A percentile compares a stretch with the other conserved stretches of the same genome.
These are phyloP conservation scores for Furcasterigmium sp. DNA, from an alignment of 2,329 filamentous ascomycete species.

Conservation along the genomic window DNA sequence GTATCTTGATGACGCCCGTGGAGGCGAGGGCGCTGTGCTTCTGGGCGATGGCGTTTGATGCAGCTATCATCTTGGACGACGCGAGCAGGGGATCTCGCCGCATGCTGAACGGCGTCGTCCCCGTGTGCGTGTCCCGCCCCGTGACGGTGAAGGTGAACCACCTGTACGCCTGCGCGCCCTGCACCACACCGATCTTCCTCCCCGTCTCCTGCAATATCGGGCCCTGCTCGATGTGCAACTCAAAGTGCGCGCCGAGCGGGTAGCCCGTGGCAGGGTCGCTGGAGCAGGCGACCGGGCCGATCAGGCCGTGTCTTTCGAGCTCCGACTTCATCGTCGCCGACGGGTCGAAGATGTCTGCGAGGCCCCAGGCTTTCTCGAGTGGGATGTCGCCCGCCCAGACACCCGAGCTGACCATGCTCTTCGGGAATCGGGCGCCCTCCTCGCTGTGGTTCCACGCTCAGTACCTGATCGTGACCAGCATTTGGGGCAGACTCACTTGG, in stretches of 20 bases:
- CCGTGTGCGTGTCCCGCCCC: slow-evolving; percentile 68
- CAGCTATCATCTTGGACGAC: slow-evolving; percentile 62
- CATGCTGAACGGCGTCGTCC: slow-evolving; percentile 63
- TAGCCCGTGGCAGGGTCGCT: slow-evolving; percentile 2
- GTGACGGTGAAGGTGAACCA: slow-evolving; percentile 66
- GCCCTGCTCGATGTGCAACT: slow-evolving; percentile 82
- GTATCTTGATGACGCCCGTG: slow-evolving; percentile 56
- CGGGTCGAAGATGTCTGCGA: slow-evolving; percentile 39
- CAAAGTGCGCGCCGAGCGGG: slow-evolving; percentile 71
- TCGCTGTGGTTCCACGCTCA: too few species aligned
- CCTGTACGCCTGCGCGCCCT: slow-evolving; percentile 68
- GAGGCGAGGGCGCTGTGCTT: slow-evolving; percentile 57
- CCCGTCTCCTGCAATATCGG: slow-evolving; percentile 63
- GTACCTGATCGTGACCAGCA: too few species aligned
- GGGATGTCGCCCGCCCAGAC: slow-evolving; percentile 71
- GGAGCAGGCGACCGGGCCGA: slow-evolving; percentile 40
- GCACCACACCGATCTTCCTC: slow-evolving; percentile 64
- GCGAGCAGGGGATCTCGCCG: slow-evolving; percentile 65
- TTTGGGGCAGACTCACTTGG: slow-evolving; percentile 53
- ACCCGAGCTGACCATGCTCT: slow-evolving; percentile 68
- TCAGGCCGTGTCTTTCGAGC: slow-evolving; percentile 65
- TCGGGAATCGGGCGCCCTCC: slow-evolving; percentile 75
- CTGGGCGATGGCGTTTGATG: slow-evolving; percentile 58
- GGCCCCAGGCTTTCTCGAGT: slow-evolving; percentile 51
- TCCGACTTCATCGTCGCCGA: slow-evolving; percentile 30